phyloP scores from a whole-genome alignment of 208 protist genomes.

The Acanthamoeba healyi region DNA sequence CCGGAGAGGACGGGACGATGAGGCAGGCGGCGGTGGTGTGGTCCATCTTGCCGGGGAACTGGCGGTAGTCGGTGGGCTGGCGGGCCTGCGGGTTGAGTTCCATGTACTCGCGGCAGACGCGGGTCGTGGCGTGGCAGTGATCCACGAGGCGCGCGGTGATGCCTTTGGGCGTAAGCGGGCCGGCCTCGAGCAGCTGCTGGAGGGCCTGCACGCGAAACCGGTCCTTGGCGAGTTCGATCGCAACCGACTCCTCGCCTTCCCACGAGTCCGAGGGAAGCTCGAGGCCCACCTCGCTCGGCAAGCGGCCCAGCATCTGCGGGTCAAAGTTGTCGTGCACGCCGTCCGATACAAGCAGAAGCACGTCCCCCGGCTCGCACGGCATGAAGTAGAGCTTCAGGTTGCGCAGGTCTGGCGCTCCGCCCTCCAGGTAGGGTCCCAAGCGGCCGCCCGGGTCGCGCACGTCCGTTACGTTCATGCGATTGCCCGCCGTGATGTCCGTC shows the following conservation, averaged over 20 bases:
- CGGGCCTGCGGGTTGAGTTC: slow-evolving; percentile 76
- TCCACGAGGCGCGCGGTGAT: slow-evolving; percentile 77
- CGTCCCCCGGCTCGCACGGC: slow-evolving; percentile 77
- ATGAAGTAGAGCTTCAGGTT: slow-evolving; percentile 83
- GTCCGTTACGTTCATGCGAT: slow-evolving; percentile 78
- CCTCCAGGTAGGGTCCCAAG: slow-evolving; percentile 82
- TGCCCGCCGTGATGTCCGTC: slow-evolving; percentile 83
- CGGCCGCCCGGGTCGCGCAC: slow-evolving; percentile 82
- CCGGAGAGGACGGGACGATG: not conserved
- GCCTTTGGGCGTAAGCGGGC: slow-evolving; percentile 25
- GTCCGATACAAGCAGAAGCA: slow-evolving; percentile 82
- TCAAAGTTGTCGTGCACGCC: slow-evolving; percentile 85
- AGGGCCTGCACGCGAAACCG: slow-evolving; percentile 1
- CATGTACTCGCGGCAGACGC: slow-evolving; percentile 82
- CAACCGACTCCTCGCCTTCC: not conserved
- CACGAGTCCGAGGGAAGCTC: not conserved
- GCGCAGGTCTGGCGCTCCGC: slow-evolving; percentile 84
- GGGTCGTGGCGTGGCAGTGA: slow-evolving; percentile 78
- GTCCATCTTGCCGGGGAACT: slow-evolving; percentile 85
- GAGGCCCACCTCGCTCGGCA: slow-evolving; percentile 37
- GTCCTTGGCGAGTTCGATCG: slow-evolving; percentile 30
- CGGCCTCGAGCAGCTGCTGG: slow-evolving; percentile 37
- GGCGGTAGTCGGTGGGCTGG: slow-evolving; percentile 74
- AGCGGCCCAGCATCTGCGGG: slow-evolving; percentile 81
- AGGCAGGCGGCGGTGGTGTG: slow-evolving; percentile 77